Conservation (phyloP, 805 yeast species). For the Saccharomycopsis javanensis region DNA sequence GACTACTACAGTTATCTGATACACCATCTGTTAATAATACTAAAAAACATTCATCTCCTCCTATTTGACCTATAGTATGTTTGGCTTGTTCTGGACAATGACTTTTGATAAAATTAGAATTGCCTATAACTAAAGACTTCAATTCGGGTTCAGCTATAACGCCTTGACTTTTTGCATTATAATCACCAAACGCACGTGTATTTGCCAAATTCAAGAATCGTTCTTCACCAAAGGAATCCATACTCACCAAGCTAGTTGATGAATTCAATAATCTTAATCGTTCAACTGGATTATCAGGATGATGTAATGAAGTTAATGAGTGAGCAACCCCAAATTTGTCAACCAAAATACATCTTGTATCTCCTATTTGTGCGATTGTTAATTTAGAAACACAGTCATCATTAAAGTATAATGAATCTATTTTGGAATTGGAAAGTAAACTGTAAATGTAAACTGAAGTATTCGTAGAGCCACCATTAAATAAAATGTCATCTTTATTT, state of each 20-base stretch:
- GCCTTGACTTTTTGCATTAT: slow-evolving; percentile 70
- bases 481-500: slow-evolving; percentile 15
- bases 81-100: slow-evolving; percentile 19
- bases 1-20: slow-evolving; percentile 71
- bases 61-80: slow-evolving; percentile 32
- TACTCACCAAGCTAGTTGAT: slow-evolving; percentile 45
- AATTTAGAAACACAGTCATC: slow-evolving; percentile 57
- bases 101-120: slow-evolving; percentile 32
- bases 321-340: slow-evolving; percentile 76
- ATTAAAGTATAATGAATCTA: slow-evolving; percentile 33
- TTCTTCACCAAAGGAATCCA: slow-evolving; percentile 87
- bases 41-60: slow-evolving; percentile 85
- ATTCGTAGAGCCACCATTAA: slow-evolving; percentile 59
- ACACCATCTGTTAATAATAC: slow-evolving; percentile 83
- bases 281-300: slow-evolving; percentile 77
- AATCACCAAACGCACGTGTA: slow-evolving; percentile 90
- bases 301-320: slow-evolving; percentile 71
- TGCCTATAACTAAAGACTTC: slow-evolving; percentile 58
- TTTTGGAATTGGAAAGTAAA: slow-evolving; percentile 24
- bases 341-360: slow-evolving; percentile 77
- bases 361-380: slow-evolving; percentile 86
- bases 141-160: slow-evolving; percentile 90
- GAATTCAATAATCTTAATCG: slow-evolving; percentile 57
- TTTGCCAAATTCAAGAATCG: slow-evolving; percentile 74
- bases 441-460: slow-evolving; percentile 56